Conservation (phyloP, 2,329 filamentous ascomycete genomes). For the Myotisia sp. region DNA sequence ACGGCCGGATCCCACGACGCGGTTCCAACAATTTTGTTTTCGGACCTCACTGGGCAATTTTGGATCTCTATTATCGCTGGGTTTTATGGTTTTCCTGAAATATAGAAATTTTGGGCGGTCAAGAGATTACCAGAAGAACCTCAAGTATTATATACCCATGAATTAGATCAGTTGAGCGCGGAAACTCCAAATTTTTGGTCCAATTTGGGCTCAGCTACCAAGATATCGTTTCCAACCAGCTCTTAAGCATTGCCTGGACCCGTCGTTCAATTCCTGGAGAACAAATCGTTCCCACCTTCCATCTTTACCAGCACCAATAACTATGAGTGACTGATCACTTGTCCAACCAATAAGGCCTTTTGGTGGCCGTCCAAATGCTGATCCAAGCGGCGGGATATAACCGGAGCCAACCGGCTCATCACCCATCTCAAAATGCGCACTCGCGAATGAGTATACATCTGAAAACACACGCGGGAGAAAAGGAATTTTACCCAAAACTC, state of each 20-base stretch:
- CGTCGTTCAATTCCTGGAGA: slow-evolving; percentile 53
- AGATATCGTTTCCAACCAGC: slow-evolving; percentile 77
- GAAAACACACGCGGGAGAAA: slow-evolving; percentile 77
- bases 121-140: too few species aligned
- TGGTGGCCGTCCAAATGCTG: slow-evolving; percentile 45
- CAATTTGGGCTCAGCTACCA: slow-evolving; percentile 30
- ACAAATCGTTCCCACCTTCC: slow-evolving; percentile 80
- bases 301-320: slow-evolving; percentile 66
- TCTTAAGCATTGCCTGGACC: slow-evolving; percentile 50
- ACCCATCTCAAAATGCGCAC: slow-evolving; percentile 66
- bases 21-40: too few species aligned
- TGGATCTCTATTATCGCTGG: too few species aligned
- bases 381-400: slow-evolving; percentile 37
- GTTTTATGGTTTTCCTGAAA: too few species aligned
- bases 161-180: too few species aligned
- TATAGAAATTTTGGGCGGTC: too few species aligned
- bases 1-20: too few species aligned
- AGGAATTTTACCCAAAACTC: slow-evolving; percentile 67
- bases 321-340: slow-evolving; percentile 55
- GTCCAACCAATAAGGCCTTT: slow-evolving; percentile 83
- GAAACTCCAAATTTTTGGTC: too few species aligned
- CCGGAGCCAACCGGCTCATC: slow-evolving; percentile 44
- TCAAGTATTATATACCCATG: too few species aligned
- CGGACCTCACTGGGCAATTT: too few species aligned
- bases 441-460: slow-evolving; percentile 75